phyloP scores from a whole-genome alignment of 257 asterid species.

The Solanum tacnaense region DNA sequence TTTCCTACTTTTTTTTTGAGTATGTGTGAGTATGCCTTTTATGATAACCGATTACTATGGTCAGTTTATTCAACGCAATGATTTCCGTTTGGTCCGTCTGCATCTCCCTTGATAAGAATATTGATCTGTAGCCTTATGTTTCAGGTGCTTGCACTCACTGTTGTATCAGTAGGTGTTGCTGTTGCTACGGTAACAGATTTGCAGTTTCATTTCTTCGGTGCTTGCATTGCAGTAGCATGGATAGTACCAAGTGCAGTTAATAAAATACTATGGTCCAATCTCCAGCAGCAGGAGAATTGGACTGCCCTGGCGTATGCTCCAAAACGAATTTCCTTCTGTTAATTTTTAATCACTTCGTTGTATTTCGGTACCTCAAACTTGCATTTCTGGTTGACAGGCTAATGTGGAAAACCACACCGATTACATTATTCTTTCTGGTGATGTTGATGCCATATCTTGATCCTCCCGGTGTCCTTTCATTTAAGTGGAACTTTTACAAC shows the following conservation, averaged over 20 bases:
- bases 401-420: constrained; percentile 98
- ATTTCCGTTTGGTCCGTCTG: not conserved
- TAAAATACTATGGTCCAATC: constrained; percentile 90
- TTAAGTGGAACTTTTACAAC: constrained; percentile 55
- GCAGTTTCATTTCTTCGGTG: constrained; percentile 90
- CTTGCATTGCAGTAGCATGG: constrained; percentile 94
- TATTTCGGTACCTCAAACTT: not conserved
- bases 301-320: constrained; percentile 74
- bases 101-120: not conserved
- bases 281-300: constrained; percentile 95
- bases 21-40: not conserved
- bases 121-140: constrained; percentile 6
- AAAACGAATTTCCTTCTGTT: not conserved
- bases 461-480: constrained; percentile 89
- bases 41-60: not conserved
- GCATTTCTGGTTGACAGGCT: constrained; percentile 35
- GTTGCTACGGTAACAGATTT: constrained; percentile 94
- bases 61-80: not conserved
- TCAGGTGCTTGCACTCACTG: constrained; percentile 81
- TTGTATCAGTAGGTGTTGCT: constrained; percentile 80
- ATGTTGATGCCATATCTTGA: constrained; percentile 88
- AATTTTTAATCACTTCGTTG: not conserved
- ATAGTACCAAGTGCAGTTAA: constrained; percentile 87
- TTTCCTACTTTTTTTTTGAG: not conserved
- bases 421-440: constrained; percentile 82